Evolutionary conservation across 2,329 filamentous ascomycete genomes (phyloP).

Genomic region (Aspergillus eucalypticola): DNA sequence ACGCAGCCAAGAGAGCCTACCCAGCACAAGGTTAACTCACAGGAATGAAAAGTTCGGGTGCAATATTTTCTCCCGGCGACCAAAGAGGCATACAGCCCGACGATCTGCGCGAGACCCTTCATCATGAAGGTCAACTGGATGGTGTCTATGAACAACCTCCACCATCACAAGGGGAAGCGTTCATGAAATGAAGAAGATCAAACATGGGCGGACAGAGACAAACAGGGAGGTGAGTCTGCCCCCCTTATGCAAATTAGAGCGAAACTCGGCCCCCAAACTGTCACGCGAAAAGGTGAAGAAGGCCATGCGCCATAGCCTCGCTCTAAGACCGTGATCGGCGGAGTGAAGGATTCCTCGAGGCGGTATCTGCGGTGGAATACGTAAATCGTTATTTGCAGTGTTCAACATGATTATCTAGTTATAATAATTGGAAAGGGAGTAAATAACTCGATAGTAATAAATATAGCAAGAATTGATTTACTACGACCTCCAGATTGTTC

Average conservation of each 20-base stretch:
- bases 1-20: neutral
- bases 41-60: slow-evolving; percentile 3
- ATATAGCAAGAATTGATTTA: too few species aligned
- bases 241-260: neutral
- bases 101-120: neutral
- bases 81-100: neutral
- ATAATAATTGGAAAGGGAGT: too few species aligned
- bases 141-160: neutral
- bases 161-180: neutral
- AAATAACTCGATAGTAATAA: too few species aligned
- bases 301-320: too few species aligned
- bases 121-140: neutral
- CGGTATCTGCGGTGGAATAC: too few species aligned
- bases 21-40: neutral
- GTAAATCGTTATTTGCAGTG: too few species aligned
- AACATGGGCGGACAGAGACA: neutral
- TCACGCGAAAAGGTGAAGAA: too few species aligned
- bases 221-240: neutral
- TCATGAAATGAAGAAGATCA: neutral
- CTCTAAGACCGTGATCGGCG: too few species aligned
- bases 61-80: neutral
- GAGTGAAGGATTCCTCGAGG: too few species aligned
- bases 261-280: too few species aligned
- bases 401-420: fast-evolving
- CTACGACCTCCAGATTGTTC: too few species aligned